Base-by-base conservation (phyloP, 306 rosid genomes). In the Cucumis sativus region DNA sequence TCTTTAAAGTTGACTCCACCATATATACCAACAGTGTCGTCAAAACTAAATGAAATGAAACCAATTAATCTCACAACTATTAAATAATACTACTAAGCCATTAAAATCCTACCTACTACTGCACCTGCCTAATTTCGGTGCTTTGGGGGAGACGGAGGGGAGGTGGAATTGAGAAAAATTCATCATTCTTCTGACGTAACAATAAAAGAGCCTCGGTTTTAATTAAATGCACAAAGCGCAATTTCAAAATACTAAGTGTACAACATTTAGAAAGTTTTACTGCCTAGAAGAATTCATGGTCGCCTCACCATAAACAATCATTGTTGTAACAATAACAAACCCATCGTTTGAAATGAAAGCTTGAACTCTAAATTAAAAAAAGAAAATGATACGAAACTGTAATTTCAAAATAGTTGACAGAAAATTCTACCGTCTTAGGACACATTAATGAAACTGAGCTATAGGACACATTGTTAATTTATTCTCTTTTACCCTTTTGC, bases 1-100 rank as follows among this genome's bases (percentile, higher is more conserved):
- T 87, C 81, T 74, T 88, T 89, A 8, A 87, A 87, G 83, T 95
- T 86, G 64, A 13, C 85, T 71, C 99, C 99, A 45, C 84, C 76
- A 30, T 79, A 80, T 80, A 95, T 84, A 78, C 97, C 85, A 81
- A 95, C 89, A 2, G 81, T 86, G 84, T 95, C 39, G 62, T 92
- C 93, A 82, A 69, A 2, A 80, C 97, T 95, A 77, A 86, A 88
- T 37, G 11, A 80, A 83, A 75, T 54, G 71, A 76, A 63, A 20
- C 60, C 12, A 17, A 75, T 75, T 55, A 35, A 35, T 75, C 67
- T 8, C 49, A 57, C 78, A 28, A 51, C 43, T 45, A 21, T 68
- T 20, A 21, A 3, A 67, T 47, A n/a, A 47, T 25, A 51, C 37
- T 71, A 70, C 15, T 21, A 47, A 72, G 37, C 41, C 76, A 28